These are phyloP conservation scores for Castanea mollissima DNA, from an alignment of 306 rosid species.

Conservation along the genomic window DNA sequence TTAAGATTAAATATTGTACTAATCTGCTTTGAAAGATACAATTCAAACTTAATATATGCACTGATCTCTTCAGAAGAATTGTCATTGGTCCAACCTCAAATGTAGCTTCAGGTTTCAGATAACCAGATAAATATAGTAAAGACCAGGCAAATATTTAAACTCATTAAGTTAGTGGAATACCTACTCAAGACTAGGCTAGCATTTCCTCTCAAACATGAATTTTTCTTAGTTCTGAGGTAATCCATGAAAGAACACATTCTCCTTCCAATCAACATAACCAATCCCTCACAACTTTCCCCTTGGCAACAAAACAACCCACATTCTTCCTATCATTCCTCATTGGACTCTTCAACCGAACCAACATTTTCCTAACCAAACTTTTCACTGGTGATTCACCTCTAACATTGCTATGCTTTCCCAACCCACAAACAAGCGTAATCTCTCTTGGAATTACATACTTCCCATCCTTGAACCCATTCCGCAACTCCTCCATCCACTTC, in stretches of 20 bases:
- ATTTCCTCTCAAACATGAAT: background rate
- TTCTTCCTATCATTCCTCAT: slow-evolving; percentile 67
- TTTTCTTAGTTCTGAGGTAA: background rate
- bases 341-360: slow-evolving; percentile 53
- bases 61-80: no score
- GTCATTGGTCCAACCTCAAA: no score
- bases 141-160: no score
- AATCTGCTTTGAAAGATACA: no score
- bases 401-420: slow-evolving; percentile 76
- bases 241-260: background rate
- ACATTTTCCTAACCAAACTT: slow-evolving; percentile 61
- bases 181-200: no score
- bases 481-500: slow-evolving; percentile 72
- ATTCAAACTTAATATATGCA: no score
- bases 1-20: no score
- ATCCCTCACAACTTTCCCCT: slow-evolving; percentile 59
- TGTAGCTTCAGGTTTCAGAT: no score
- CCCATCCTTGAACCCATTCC: slow-evolving; percentile 28
- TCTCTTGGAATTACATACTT: slow-evolving; percentile 33
- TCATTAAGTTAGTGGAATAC: no score
- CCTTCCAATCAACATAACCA: slow-evolving; percentile 44
- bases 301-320: slow-evolving; percentile 70
- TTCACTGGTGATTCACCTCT: slow-evolving; percentile 70
- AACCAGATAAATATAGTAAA: no score
- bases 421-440: slow-evolving; percentile 61